Conservation (phyloP, 192 early-diverging fungal genomes). For the Coemansia umbellata region DNA sequence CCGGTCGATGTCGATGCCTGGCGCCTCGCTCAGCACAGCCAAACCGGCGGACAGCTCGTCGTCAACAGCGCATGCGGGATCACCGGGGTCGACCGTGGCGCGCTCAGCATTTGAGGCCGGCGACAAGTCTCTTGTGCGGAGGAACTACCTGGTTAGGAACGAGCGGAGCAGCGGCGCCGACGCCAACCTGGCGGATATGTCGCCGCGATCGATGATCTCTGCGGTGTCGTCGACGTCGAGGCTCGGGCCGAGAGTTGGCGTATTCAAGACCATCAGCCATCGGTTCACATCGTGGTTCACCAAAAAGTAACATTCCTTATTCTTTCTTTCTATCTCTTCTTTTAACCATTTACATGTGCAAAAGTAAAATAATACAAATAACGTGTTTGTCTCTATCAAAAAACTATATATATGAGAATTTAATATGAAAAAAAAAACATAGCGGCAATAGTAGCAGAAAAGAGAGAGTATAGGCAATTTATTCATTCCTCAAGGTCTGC, state of each 20-base stretch:
- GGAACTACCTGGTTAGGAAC: constrained; percentile 8
- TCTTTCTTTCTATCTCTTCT: neutral
- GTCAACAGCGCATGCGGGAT: constrained; percentile 1
- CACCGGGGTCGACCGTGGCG: constrained; percentile 14
- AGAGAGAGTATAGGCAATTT: too few species aligned
- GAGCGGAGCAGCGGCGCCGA: constrained; percentile 1
- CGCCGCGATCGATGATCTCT: constrained; percentile 35
- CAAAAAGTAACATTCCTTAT: constrained; percentile 19
- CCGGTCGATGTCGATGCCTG: constrained; percentile 48
- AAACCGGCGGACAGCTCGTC: neutral
- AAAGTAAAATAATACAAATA: neutral
- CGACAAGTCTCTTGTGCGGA: constrained; percentile 23
- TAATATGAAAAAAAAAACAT: neutral
- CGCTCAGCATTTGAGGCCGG: constrained; percentile 27
- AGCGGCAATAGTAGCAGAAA: too few species aligned
- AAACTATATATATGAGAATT: neutral
- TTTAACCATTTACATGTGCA: neutral
- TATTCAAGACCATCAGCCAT: constrained; percentile 25
- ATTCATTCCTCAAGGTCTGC: neutral
- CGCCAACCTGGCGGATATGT: constrained; percentile 16
- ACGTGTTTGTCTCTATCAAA: neutral
- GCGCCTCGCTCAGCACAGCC: neutral
- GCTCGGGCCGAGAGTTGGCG: constrained; percentile 20
- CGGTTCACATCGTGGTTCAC: constrained; percentile 43
- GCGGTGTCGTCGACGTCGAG: constrained; percentile 39